Evolutionary conservation across 208 protist genomes (phyloP).

Genomic region (Phytomonas sp.): DNA sequence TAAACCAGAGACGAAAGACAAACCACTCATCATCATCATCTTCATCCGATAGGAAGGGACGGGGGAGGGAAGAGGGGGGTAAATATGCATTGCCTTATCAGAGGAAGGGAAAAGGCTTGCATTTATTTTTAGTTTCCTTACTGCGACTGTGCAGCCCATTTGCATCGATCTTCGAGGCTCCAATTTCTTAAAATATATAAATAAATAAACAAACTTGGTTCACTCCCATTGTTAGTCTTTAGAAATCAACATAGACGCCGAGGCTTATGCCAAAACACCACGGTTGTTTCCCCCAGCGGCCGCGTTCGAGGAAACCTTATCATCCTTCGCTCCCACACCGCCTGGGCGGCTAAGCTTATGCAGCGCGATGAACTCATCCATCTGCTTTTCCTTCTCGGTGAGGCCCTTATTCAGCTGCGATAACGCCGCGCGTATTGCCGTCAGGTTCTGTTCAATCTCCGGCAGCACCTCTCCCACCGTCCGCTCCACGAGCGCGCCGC

Average conservation of each 20-base stretch:
- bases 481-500: constrained; percentile 92
- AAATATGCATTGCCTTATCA: background rate
- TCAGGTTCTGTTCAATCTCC: constrained; percentile 88
- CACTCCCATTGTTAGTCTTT: background rate
- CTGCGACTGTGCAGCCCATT: background rate
- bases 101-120: background rate
- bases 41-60: too few species aligned
- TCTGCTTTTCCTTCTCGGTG: constrained; percentile 70
- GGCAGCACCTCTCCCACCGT: constrained; percentile 93
- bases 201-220: background rate
- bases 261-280: constrained; percentile 56
- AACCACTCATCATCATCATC: background rate
- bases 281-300: constrained; percentile 24
- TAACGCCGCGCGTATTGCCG: constrained; percentile 62
- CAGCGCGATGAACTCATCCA: constrained; percentile 80
- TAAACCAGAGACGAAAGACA: background rate
- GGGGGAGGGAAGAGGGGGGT: background rate
- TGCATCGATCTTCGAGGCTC: background rate
- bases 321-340: background rate
- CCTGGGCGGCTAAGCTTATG: constrained; percentile 61
- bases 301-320: constrained; percentile 23
- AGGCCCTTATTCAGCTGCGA: constrained; percentile 68
- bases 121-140: background rate
- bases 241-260: background rate
- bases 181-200: background rate